Evolutionary conservation across 2,329 filamentous ascomycete genomes (phyloP).

Genomic region (Rutstroemia sp.): DNA sequence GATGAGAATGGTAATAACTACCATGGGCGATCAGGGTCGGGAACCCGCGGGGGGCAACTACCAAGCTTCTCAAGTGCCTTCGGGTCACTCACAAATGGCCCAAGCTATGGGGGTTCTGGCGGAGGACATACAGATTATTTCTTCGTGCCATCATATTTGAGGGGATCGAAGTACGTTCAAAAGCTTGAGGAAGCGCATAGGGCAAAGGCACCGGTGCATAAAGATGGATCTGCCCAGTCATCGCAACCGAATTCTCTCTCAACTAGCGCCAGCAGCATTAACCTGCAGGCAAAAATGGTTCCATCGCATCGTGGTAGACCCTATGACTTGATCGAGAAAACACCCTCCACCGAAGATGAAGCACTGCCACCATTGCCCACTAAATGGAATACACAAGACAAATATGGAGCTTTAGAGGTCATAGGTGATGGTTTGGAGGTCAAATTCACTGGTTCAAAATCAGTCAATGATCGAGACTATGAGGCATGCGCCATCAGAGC

Average conservation of each 20-base stretch:
- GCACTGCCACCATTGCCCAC: conserved; percentile 65
- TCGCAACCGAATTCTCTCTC: conserved; percentile 40
- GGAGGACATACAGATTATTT: conserved; percentile 39
- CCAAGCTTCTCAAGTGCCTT: conserved; percentile 30
- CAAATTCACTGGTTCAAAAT: conserved; percentile 44
- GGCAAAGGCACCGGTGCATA: conserved; percentile 46
- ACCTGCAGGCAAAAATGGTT: conserved; percentile 48
- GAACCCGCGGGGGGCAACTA: conserved; percentile 24
- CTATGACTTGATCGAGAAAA: conserved; percentile 77
- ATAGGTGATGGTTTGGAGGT: conserved; percentile 67
- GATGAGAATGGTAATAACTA: conserved; percentile 22
- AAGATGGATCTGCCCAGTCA: conserved; percentile 35
- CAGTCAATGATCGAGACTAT: conserved; percentile 45
- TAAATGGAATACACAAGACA: conserved; percentile 76
- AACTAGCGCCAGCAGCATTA: conserved; percentile 47
- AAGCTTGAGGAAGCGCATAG: conserved; percentile 65
- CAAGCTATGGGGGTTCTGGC: conserved; percentile 19
- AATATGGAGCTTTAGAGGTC: conserved; percentile 66
- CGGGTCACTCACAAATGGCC: conserved; percentile 24
- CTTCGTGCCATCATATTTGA: conserved; percentile 80
- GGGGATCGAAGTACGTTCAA: conserved; percentile 68
- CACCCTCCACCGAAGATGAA: conserved; percentile 53
- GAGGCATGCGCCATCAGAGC: conserved; percentile 79
- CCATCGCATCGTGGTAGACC: conserved; percentile 68
- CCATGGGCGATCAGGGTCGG: conserved; percentile 22